Conservation (phyloP, 2,329 filamentous ascomycete genomes). For the Pseudogymnoascus sp. region DNA sequence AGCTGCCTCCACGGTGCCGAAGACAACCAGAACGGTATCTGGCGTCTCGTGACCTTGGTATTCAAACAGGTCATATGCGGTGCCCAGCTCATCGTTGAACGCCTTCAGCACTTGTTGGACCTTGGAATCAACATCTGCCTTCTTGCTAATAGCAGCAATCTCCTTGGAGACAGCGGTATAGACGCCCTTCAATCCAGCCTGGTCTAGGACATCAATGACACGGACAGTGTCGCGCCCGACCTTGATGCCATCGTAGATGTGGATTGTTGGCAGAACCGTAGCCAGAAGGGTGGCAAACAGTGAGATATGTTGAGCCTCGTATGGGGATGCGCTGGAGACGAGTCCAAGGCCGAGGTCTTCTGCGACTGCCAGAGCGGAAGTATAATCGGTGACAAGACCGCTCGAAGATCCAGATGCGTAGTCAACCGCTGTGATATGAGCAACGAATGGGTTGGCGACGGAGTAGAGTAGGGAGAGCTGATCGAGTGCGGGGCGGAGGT, state of each 20-base stretch:
- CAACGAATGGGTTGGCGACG: conserved; percentile 85
- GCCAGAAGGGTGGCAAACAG: conserved; percentile 78
- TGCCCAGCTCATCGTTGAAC: conserved; percentile 87
- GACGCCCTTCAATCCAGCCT: conserved; percentile 56
- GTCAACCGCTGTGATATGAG: conserved; percentile 85
- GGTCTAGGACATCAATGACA: conserved; percentile 72
- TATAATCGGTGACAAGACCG: conserved; percentile 81
- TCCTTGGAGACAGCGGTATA: conserved; percentile 60
- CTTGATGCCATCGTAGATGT: conserved; percentile 80
- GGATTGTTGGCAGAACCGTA: conserved; percentile 69
- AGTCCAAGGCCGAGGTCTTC: conserved; percentile 87
- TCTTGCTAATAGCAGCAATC: conserved; percentile 54
- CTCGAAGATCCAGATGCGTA: conserved; percentile 56
- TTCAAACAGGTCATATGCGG: conserved; percentile 86
- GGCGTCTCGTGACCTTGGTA: conserved; percentile 77
- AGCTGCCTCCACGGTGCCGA: conserved; percentile 85
- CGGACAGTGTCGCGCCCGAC: conserved; percentile 74
- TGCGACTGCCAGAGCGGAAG: conserved; percentile 65
- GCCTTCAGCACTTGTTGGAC: conserved; percentile 60
- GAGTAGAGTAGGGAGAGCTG: conserved; percentile 87
- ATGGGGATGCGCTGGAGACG: conserved; percentile 74
- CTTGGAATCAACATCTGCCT: conserved; percentile 64
- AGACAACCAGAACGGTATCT: conserved; percentile 79
- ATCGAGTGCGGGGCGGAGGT: conserved; percentile 75
- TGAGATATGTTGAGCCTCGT: conserved; percentile 92